Conservation (phyloP, 2,329 filamentous ascomycete species). For the Massarina eburnea region DNA sequence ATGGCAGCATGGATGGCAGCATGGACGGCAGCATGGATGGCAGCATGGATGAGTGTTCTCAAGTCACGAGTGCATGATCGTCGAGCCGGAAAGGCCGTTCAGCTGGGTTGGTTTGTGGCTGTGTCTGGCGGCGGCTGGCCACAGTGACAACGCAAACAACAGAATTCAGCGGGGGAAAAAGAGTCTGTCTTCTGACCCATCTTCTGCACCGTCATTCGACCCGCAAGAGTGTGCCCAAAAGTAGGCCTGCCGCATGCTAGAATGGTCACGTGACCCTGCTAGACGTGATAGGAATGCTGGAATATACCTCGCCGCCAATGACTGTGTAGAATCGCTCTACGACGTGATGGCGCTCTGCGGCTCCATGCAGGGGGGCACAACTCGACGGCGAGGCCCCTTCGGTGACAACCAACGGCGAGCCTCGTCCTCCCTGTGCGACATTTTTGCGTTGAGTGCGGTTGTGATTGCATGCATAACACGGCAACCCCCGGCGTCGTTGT, state of each 20-base stretch:
- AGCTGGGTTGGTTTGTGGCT: constrained; percentile 35
- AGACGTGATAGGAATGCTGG: constrained; percentile 19
- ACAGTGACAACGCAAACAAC: constrained; percentile 37
- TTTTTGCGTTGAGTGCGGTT: constrained; percentile 7
- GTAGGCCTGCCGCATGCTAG: constrained; percentile 26
- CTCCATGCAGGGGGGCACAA: constrained; percentile 25
- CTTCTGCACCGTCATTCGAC: constrained; percentile 34
- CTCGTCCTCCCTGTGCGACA: constrained; percentile 15
- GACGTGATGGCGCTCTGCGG: constrained; percentile 23
- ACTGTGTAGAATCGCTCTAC: constrained; percentile 10
- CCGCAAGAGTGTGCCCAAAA: constrained; percentile 24
- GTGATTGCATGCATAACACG: neutral
- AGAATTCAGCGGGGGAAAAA: too few relatives aligned
- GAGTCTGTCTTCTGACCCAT: constrained; percentile 24
- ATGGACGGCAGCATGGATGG: neutral
- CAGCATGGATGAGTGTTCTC: neutral
- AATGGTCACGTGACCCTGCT: constrained; percentile 32
- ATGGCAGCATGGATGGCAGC: constrained; percentile 7
- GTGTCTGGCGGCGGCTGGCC: constrained; percentile 33
- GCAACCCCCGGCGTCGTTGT: too few relatives aligned
- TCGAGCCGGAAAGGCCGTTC: constrained; percentile 29
- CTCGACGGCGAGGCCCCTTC: constrained; percentile 4
- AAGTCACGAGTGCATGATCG: constrained; percentile 9
- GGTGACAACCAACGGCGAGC: constrained; percentile 6
- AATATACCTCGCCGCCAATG: constrained; percentile 27